A percentile compares a stretch with the other conserved stretches of the same genome.
Evolutionary conservation across 75 land plant genomes (phyloP).

Genomic region (Pseudotsuga menziesii): DNA sequence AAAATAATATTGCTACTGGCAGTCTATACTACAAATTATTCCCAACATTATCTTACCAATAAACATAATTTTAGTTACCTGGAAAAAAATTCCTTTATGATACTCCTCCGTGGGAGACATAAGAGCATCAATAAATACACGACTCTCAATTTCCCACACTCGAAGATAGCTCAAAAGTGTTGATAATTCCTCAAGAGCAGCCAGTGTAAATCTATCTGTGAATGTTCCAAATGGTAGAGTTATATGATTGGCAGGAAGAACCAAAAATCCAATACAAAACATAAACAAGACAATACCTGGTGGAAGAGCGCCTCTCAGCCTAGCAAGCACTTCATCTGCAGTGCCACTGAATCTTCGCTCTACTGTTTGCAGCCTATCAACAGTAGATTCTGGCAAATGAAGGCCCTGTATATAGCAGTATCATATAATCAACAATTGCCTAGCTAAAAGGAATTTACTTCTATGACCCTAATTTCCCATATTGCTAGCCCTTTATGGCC

Average conservation of each 20-base stretch:
- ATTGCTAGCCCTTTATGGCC: neutral
- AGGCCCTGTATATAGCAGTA: conserved; percentile 55
- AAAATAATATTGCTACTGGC: neutral
- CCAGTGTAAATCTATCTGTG: conserved; percentile 61
- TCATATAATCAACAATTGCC: neutral
- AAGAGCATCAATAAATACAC: conserved; percentile 68
- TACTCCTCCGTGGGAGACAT: conserved; percentile 78
- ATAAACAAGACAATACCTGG: conserved; percentile 31
- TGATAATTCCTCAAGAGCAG: conserved; percentile 82
- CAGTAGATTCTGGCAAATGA: conserved; percentile 54
- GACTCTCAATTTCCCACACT: conserved; percentile 63
- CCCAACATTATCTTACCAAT: neutral
- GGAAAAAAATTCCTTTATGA: conserved; percentile 60
- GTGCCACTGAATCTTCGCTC: conserved; percentile 80
- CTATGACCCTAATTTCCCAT: neutral
- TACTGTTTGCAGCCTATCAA: conserved; percentile 82
- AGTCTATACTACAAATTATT: neutral
- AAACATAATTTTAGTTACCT: neutral
- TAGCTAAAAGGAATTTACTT: neutral
- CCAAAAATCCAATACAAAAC: neutral
- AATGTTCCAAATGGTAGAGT: neutral
- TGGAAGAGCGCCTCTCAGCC: conserved; percentile 84
- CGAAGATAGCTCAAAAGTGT: conserved; percentile 66
- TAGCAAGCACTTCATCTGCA: conserved; percentile 75
- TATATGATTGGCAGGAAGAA: neutral